Evolutionary conservation across 1,284 basidiomycete species (phyloP), one percentile per base, ranked within the genome.

Genomic region (Athelia psychrophila): DNA sequence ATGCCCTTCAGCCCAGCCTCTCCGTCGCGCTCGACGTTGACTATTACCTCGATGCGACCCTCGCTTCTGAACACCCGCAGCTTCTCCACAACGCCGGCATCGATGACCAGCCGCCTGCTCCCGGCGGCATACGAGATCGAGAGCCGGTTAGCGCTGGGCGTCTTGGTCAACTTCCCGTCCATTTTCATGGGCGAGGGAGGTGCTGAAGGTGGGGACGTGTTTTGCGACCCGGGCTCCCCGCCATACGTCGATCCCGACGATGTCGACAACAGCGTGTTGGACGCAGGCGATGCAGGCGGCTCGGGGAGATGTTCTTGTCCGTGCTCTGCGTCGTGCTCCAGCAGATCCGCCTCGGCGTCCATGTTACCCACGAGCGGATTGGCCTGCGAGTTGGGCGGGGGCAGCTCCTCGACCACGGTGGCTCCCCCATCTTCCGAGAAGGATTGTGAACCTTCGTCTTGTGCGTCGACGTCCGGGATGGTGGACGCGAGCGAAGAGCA

Each of bases 51-150:
- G 54, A 98, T 88, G 48, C 88, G 84, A 35, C 91, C 93, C 58
- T 93, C 89, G 27, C 79, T 78, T 48, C 96, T 81, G 71, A 83
- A 88, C 13, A 99, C 82, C 60, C 81, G 87, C 51, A 99, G 77
- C 53, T 79, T 81, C 44, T 91, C 84, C 32, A 98, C 91, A 20
- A 91, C 84, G 53, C 90, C 87, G 2, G 95, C 90, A 67, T 98
- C 91, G 54, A 98, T 80, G 23, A 95, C 88, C 45, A 99, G 77
- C 33, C 96, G 80, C 52, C 92, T 79, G 52, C 86, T 86, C 47
- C 92, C 93, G 40, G 88, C 87, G 55, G 94, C 93, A 68, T 96
- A 99, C 1, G 96, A 88, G 62, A 98, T 91, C 13, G 92, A 95
- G n/a, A 98, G 69, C n/a, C 88, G 81, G 61, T 91, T 91, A 23